Base-by-base conservation (phyloP, 257 asterid genomes). In the Ligustrum vulgare region DNA sequence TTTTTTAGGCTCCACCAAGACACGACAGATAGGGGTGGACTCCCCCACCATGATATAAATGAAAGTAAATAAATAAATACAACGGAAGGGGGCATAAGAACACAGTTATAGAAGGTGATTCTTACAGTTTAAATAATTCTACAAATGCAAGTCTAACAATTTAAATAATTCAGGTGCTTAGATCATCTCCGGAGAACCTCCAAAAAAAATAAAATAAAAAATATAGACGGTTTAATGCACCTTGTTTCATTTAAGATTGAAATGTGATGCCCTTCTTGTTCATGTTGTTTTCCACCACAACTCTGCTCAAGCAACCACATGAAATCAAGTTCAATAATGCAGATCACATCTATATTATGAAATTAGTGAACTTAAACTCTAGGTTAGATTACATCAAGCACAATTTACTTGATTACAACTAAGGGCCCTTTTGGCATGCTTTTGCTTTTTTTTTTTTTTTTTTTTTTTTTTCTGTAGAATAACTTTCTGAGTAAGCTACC, bases 181-280 rank as follows among this genome's bases (percentile, higher is more conserved):
- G 67, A 60, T 60, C 67, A 9, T 60, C 33, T 60, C 16, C 3
- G 35, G 67, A 25, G 33, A 60, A 23, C 32, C 25, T 11, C 66
- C 7, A 20, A 20, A 10, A 60, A 60, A 3, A 22, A 25, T 2
- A 58, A n/a, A 23, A 60, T 10, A 3, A 25, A 2, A 25, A 60
- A 32, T 9, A 2, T 16, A 60, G 23, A n/a, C 13, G 16, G 25
- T 60, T 60, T 5, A 72, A 65, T 71, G 72, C 74, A 94, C 99
- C 99, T 93, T 60, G 89, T 93, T 78, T 93, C 91, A 71, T 82
- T 87, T 83, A 95, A 75, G 74, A 86, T 33, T 72, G 91, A 80
- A 71, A 90, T 76, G 64, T 79, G 88, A 77, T 36, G 74, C 45
- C 74, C 82, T 69, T 82, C 83, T 69, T 75, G 81, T 80, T 81